Evolutionary conservation across 176 grass and related monocot genomes (phyloP).

Genomic region (Dactylis glomerata): DNA sequence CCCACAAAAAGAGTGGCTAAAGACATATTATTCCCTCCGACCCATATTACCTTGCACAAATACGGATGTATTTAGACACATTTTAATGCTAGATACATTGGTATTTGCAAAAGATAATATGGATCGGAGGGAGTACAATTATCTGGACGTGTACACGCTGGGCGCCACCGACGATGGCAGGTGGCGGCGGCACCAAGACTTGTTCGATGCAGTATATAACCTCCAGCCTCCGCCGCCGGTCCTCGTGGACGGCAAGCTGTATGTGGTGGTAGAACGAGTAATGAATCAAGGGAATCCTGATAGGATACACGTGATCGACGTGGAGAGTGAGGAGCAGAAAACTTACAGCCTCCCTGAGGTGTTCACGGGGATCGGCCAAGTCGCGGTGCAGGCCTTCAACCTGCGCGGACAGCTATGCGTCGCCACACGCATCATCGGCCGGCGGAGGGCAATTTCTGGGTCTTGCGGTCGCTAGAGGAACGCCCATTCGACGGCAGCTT

Average conservation of each 20-base stretch:
- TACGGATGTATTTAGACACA: too few relatives aligned
- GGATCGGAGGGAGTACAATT: too few relatives aligned
- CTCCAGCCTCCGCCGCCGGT: background rate
- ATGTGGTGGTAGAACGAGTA: background rate
- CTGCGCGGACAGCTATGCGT: background rate
- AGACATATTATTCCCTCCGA: too few relatives aligned
- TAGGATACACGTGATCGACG: background rate
- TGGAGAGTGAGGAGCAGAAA: background rate
- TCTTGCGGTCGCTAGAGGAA: too few relatives aligned
- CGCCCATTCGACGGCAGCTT: too few relatives aligned
- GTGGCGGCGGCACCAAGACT: background rate
- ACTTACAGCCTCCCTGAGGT: background rate
- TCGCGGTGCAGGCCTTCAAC: background rate
- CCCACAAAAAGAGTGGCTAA: too few relatives aligned
- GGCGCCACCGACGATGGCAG: background rate
- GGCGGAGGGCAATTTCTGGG: background rate
- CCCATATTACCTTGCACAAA: too few relatives aligned
- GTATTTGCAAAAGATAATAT: too few relatives aligned
- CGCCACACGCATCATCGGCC: background rate
- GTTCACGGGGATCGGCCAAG: too few relatives aligned
- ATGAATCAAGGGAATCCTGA: background rate
- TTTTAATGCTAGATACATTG: too few relatives aligned
- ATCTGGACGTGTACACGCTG: background rate
- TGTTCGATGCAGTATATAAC: background rate
- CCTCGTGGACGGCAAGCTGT: background rate